Conservation (phyloP, 2,329 filamentous ascomycete species). For the Penicillium sp. region DNA sequence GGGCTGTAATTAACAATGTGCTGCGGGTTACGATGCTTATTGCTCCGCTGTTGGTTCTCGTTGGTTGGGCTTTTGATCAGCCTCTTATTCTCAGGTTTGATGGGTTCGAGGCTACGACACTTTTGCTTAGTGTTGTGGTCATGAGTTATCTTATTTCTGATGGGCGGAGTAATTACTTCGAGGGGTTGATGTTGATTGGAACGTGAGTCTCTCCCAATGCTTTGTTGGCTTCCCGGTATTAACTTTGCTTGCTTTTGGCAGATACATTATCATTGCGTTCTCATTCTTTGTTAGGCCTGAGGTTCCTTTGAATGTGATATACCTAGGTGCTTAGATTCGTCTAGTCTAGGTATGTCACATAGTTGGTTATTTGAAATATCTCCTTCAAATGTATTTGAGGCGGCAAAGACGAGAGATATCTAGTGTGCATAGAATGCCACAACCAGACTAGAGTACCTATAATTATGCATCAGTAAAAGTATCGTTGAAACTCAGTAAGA, state of each 20-base stretch:
- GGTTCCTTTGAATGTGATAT: conserved; percentile 1
- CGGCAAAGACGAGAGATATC: neutral
- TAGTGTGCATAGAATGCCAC: conserved; percentile 14
- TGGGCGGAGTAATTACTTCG: conserved; percentile 22
- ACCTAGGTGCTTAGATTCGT: neutral
- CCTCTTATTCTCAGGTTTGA: conserved; percentile 16
- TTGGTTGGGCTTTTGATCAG: conserved; percentile 12
- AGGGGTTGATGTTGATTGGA: conserved; percentile 21
- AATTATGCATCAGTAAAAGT: neutral
- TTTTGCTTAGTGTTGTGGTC: conserved; percentile 20
- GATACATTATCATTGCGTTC: conserved; percentile 17
- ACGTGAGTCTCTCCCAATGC: conserved; percentile 13
- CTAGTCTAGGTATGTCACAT: neutral
- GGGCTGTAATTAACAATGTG: conserved; percentile 15
- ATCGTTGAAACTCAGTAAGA: accelerated
- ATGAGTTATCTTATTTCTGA: conserved; percentile 23
- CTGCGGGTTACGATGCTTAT: conserved; percentile 18
- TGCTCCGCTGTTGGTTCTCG: conserved; percentile 10
- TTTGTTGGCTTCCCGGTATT: neutral
- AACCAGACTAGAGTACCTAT: conserved; percentile 12
- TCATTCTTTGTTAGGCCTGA: conserved; percentile 17
- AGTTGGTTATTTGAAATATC: neutral
- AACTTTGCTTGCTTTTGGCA: neutral
- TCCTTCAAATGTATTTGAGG: neutral
- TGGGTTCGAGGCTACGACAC: conserved; percentile 18